Evolutionary conservation across 805 yeast species (phyloP).

Genomic region (Lipomyces kockii): DNA sequence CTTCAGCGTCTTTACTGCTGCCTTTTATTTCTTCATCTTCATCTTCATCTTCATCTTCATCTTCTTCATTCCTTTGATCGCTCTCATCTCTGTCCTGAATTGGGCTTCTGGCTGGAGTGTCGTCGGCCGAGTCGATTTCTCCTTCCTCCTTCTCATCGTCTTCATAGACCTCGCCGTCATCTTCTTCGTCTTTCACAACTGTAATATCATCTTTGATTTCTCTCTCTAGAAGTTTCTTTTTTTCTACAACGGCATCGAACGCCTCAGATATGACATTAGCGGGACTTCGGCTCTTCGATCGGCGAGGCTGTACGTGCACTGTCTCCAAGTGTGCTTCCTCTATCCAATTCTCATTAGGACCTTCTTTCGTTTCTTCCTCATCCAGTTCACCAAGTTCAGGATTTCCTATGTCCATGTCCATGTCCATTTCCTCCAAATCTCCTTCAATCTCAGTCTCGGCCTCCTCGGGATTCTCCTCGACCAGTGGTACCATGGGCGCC

Average conservation of each 20-base stretch:
- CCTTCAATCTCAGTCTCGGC: constrained; percentile 37
- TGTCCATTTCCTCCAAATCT: constrained; percentile 21
- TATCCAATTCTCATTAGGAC: neutral
- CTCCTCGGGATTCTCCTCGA: constrained; percentile 34
- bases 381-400: neutral
- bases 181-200: neutral
- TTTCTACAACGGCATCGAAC: neutral
- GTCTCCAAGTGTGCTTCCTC: neutral
- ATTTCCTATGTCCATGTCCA: constrained; percentile 9
- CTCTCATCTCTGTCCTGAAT: neutral
- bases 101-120: neutral
- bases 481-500: neutral
- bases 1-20: constrained; percentile 38
- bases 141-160: constrained; percentile 28
- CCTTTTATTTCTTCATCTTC: constrained; percentile 31
- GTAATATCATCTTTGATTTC: neutral
- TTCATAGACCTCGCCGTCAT: constrained; percentile 1
- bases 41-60: constrained; percentile 27
- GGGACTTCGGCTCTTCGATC: neutral
- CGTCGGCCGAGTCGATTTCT: constrained; percentile 24
- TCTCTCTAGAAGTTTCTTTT: neutral
- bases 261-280: neutral
- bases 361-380: neutral
- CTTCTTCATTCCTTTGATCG: constrained; percentile 15
- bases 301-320: neutral